Conservation (phyloP, 2,329 filamentous ascomycete species). For the Meredithiella fracta region DNA sequence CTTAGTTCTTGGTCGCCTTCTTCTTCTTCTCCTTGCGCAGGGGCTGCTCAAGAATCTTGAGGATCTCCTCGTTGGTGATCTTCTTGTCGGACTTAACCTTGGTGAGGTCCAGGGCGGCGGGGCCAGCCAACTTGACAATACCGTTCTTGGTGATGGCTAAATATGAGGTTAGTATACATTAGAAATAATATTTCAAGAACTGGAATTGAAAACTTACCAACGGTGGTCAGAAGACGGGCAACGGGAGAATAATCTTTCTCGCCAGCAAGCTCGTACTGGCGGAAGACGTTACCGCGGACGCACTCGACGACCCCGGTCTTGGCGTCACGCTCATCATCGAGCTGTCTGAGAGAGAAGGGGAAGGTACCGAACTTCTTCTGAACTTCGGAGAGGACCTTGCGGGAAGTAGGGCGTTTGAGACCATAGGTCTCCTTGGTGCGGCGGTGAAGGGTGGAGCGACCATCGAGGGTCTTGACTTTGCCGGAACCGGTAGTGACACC, state of each 20-base stretch:
- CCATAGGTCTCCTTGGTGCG: conserved; percentile 83
- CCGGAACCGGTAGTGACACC: conserved; percentile 79
- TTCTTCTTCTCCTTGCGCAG: conserved; percentile 87
- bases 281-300: conserved; percentile 78
- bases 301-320: conserved; percentile 93
- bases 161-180: conserved; percentile 11
- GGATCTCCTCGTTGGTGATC: conserved; percentile 87
- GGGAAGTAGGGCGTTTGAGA: conserved; percentile 84
- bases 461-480: conserved; percentile 84
- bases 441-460: conserved; percentile 81
- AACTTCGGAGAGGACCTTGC: conserved; percentile 83
- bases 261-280: conserved; percentile 89
- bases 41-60: conserved; percentile 85
- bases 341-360: conserved; percentile 91
- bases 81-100: conserved; percentile 94
- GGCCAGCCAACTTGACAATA: conserved; percentile 65
- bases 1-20: conserved; percentile 47
- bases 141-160: conserved; percentile 95
- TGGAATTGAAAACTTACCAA: conserved; percentile 50
- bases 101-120: conserved; percentile 57
- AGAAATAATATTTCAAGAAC: background rate
- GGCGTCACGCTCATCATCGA: conserved; percentile 92
- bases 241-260: conserved; percentile 82
- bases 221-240: conserved; percentile 71
- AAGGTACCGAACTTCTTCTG: conserved; percentile 96